phyloP scores from a whole-genome alignment of 768 basidiomycete species.

The Crucibulum laeve region DNA sequence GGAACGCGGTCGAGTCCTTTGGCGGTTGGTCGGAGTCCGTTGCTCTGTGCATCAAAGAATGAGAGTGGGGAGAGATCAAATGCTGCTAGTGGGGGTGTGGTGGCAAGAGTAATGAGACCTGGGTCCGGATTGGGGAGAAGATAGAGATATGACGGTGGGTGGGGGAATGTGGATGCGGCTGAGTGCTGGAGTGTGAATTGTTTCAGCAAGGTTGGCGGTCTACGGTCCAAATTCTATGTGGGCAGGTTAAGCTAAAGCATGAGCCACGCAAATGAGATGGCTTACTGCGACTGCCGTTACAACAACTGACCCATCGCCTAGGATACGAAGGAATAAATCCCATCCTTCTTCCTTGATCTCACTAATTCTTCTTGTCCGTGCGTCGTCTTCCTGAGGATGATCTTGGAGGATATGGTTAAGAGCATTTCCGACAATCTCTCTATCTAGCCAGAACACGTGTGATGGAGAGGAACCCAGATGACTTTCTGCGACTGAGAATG shows the following conservation, averaged over 20 bases:
- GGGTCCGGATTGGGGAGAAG: slow-evolving; percentile 45
- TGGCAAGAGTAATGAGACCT: slow-evolving; percentile 50
- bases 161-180: slow-evolving; percentile 41
- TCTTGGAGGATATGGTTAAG: slow-evolving; percentile 37
- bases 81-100: slow-evolving; percentile 61
- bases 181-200: slow-evolving; percentile 73
- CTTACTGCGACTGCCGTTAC: slow-evolving; percentile 72
- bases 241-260: slow-evolving; percentile 1
- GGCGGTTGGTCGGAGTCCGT: slow-evolving; percentile 44
- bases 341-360: slow-evolving; percentile 70
- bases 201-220: slow-evolving; percentile 78
- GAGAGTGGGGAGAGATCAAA: slow-evolving; percentile 53
- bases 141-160: slow-evolving; percentile 46
- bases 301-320: slow-evolving; percentile 70
- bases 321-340: slow-evolving; percentile 75
- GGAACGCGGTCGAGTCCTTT: slow-evolving; percentile 31
- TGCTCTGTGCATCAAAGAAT: slow-evolving; percentile 59
- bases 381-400: slow-evolving; percentile 36
- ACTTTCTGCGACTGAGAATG: slow-evolving; percentile 30
- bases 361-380: slow-evolving; percentile 40
- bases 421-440: slow-evolving; percentile 48
- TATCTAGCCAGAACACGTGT: slow-evolving; percentile 66
- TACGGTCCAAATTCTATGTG: slow-evolving; percentile 78
- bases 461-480: slow-evolving; percentile 35
- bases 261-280: slow-evolving; percentile 5